Base-by-base conservation (phyloP, 2,329 filamentous ascomycete species). In the Dactylellina parvicollis region DNA sequence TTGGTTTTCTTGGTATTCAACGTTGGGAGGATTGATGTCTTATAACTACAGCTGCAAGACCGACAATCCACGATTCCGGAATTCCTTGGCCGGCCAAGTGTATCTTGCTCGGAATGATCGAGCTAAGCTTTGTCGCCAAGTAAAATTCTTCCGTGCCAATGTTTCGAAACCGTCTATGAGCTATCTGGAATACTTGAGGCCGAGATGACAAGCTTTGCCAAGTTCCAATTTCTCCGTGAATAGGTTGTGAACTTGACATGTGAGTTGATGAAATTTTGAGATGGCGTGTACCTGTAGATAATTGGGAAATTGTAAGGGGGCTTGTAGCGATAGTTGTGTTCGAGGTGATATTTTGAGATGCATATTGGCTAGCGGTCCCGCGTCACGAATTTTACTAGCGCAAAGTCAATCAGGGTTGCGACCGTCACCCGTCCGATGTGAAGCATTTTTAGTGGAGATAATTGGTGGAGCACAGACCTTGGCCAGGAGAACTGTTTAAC, bases 171-270 rank as follows among this genome's bases (percentile, higher is more conserved):
- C 57, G 28, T 38, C 22, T 12, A 32, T 30, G 4, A 20, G 40
- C 32, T 40, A 40, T 55, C 50, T 26, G 10, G 40, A 38, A 49
- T 8, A 18, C 42, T 38, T 12, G n/a, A 49, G 24, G 28, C 38
- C 34, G 46, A 52, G 20, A 62, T 22, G 28, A 4, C 44, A 52
- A 52, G 32, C 20, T 52, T 62, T 34, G 57, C 57, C 44, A 52
- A 62, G 57, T 62, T 16, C 22, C 52, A 62, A 34, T 62, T 62
- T 62, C 52, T 32, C 57, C 57, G 57, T 62, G 30, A 12, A 52
- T 20, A 40, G 22, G 5, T 49, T 38, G 18, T 28, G 8, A 18
- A 14, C 16, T 54, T n/a, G 42, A 38, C 16, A 24, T 12, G 34
- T 56, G 14, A 9, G 14, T 30, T 14, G 20, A 28, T 26, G 4